phyloP scores from a whole-genome alignment of 345 rosid species.

The Hibiscus tridactylites region DNA sequence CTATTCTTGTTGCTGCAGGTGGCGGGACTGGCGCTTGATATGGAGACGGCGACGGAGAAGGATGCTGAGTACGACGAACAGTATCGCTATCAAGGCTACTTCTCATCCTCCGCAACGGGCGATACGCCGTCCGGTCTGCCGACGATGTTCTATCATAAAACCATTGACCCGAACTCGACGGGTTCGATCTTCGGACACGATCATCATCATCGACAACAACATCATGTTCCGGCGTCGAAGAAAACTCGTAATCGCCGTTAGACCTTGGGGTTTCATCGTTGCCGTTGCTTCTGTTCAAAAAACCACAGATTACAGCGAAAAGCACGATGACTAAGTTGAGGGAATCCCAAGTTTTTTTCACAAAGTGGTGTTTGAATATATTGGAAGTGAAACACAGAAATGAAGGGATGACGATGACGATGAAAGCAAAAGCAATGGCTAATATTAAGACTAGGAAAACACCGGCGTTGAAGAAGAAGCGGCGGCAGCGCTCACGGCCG shows the following conservation, averaged over 20 bases:
- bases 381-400: neutral
- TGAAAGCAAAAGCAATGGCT: neutral
- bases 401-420: neutral
- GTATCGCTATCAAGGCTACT: slow-evolving; percentile 9
- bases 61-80: slow-evolving; percentile 40
- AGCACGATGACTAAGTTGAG: neutral
- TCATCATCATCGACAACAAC: neutral
- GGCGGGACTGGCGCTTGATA: slow-evolving; percentile 19
- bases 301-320: neutral
- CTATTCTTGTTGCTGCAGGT: slow-evolving; percentile 53
- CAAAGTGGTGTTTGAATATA: neutral
- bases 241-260: slow-evolving; percentile 15
- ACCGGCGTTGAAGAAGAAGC: neutral
- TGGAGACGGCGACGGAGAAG: slow-evolving; percentile 46
- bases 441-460: neutral
- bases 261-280: slow-evolving; percentile 11
- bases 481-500: too few species aligned
- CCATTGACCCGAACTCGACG: slow-evolving; percentile 35
- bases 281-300: neutral
- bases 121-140: slow-evolving; percentile 24
- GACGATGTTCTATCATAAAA: neutral
- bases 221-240: slow-evolving; percentile 15
- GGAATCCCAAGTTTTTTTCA: neutral
- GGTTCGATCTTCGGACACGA: slow-evolving; percentile 16
- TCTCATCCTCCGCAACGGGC: slow-evolving; percentile 28